These are phyloP conservation scores for Giardia duodenalis DNA, from an alignment of 208 protist species.

Conservation along the genomic window DNA sequence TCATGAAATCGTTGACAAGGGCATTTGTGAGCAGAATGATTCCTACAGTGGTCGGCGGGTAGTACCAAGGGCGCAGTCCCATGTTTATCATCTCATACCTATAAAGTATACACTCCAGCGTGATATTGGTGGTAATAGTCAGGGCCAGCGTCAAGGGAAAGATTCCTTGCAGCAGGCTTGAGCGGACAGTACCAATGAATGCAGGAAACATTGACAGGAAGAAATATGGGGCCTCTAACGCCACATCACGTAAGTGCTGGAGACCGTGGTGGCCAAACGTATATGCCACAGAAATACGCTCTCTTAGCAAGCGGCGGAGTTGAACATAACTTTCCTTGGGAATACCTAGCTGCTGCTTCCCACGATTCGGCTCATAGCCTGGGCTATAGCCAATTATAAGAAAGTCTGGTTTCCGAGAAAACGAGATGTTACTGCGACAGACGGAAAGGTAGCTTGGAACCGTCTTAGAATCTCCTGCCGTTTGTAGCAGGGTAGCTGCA, in stretches of 20 bases:
- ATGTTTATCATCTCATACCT: not conserved
- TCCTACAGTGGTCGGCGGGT: not conserved
- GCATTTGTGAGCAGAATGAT: not conserved
- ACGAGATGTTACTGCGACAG: not conserved
- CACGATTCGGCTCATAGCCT: not conserved
- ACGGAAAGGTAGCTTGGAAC: not conserved
- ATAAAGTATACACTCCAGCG: not conserved
- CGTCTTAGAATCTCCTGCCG: not conserved
- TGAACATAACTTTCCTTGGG: not conserved
- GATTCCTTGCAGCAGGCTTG: not conserved
- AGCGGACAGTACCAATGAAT: not conserved
- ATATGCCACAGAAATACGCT: not conserved
- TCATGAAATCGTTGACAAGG: not conserved
- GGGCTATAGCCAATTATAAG: not conserved
- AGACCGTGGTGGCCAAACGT: not conserved
- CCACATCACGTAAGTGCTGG: not conserved
- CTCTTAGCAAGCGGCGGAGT: not conserved
- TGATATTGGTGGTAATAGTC: not conserved
- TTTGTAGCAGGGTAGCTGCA: not conserved
- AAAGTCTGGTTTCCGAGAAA: not conserved
- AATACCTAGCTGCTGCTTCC: no score
- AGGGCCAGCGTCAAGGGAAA: not conserved
- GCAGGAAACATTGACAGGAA: not conserved
- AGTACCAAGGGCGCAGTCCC: not conserved
- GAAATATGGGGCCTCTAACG: not conserved